Percentiles rank a stretch among this genome's conserved stretches.
These are phyloP conservation scores for Buddleja alternifolia DNA, from an alignment of 257 asterid genomes.

Conservation along the genomic window DNA sequence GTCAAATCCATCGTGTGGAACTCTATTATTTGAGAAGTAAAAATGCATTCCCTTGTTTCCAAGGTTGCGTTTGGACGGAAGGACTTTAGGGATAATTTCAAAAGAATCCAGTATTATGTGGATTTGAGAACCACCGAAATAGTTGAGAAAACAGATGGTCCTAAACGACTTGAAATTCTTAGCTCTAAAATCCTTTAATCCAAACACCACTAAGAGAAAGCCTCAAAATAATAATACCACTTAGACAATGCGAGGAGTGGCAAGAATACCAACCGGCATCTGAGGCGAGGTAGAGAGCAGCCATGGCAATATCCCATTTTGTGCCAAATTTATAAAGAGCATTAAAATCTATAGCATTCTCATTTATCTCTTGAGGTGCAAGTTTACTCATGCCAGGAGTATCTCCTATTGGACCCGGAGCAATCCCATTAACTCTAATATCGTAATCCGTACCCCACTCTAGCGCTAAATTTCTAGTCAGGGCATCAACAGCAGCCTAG, in stretches of 20 bases:
- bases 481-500: constrained; percentile 80
- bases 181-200: no score
- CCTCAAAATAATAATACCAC: background rate
- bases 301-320: constrained; percentile 88
- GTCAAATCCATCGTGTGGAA: no score
- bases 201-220: background rate
- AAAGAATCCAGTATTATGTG: no score
- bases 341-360: constrained; percentile 42
- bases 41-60: background rate
- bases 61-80: no score
- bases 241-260: background rate
- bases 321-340: constrained; percentile 69
- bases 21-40: no score
- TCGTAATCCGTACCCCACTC: constrained; percentile 92
- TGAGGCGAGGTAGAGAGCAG: constrained; percentile 78
- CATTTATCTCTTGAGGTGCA: constrained; percentile 53
- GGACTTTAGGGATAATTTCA: no score
- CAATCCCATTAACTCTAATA: constrained; percentile 78
- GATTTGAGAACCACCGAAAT: no score
- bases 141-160: no score
- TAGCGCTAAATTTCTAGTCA: constrained; percentile 74
- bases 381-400: constrained; percentile 79
- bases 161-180: no score
- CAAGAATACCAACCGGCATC: constrained; percentile 62
- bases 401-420: constrained; percentile 87